phyloP scores from a whole-genome alignment of 2,329 filamentous ascomycete species.

The Cercospora zeina region DNA sequence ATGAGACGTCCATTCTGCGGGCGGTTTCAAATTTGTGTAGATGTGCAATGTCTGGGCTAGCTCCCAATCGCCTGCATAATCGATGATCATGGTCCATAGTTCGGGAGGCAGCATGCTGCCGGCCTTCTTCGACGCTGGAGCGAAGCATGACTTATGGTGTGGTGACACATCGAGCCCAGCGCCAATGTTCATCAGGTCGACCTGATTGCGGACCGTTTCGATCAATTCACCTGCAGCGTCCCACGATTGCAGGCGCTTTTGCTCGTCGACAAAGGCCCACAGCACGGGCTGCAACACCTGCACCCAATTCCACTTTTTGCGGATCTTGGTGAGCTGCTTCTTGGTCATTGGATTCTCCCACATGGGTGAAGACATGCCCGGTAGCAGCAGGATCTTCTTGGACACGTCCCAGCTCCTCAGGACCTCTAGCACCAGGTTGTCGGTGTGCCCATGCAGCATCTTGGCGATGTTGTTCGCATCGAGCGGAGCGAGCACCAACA shows the following conservation, averaged over 20 bases:
- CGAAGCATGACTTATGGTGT: constrained; percentile 39
- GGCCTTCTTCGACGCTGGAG: constrained; percentile 33
- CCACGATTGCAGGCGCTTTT: constrained; percentile 55
- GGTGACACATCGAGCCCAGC: constrained; percentile 62
- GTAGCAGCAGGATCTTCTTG: constrained; percentile 81
- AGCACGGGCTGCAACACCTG: constrained; percentile 76
- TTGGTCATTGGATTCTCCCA: constrained; percentile 89
- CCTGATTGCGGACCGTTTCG: constrained; percentile 73
- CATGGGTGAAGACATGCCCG: constrained; percentile 84
- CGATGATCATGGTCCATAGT: constrained; percentile 85
- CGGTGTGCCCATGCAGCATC: constrained; percentile 82
- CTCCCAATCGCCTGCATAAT: constrained; percentile 87
- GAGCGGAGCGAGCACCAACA: constrained; percentile 80
- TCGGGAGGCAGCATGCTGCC: constrained; percentile 68
- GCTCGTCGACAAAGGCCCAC: constrained; percentile 66
- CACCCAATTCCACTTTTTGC: constrained; percentile 83
- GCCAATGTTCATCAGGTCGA: constrained; percentile 71
- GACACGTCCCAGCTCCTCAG: constrained; percentile 82
- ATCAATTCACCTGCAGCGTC: constrained; percentile 68
- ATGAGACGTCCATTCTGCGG: constrained; percentile 69
- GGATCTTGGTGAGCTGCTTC: constrained; percentile 80
- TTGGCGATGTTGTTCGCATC: constrained; percentile 81
- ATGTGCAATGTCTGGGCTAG: constrained; percentile 77
- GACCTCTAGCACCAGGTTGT: constrained; percentile 76
- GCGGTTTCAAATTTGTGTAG: constrained; percentile 73